Evolutionary conservation across 2,329 filamentous ascomycete genomes (phyloP).

Genomic region (Colletotrichum sojae): DNA sequence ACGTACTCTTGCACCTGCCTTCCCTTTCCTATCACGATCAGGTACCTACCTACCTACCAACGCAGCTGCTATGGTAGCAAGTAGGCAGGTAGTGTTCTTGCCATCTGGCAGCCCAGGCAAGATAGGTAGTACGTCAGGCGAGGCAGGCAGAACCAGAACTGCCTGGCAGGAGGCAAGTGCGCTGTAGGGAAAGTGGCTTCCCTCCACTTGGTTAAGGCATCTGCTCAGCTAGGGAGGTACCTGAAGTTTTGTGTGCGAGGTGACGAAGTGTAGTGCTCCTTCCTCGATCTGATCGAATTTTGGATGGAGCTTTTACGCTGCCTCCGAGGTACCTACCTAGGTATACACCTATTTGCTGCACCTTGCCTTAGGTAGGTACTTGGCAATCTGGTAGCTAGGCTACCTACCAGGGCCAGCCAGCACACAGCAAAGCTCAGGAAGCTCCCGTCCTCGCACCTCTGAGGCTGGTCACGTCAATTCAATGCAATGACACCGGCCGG

Average conservation of each 20-base stretch:
- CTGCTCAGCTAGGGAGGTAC: background rate
- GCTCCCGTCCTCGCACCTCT: background rate
- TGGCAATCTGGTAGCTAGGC: background rate
- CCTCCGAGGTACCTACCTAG: too few species aligned
- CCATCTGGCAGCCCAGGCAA: background rate
- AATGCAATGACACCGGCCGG: constrained; percentile 26
- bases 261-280: background rate
- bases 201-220: background rate
- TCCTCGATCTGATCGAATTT: background rate
- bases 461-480: constrained; percentile 36
- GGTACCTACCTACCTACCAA: background rate
- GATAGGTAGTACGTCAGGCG: too few species aligned
- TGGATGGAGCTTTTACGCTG: constrained; percentile 7
- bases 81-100: background rate
- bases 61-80: too few species aligned
- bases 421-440: constrained; percentile 2
- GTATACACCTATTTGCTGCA: background rate
- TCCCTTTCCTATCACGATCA: background rate
- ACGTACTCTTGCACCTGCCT: constrained; percentile 14
- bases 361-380: background rate
- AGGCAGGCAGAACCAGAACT: background rate
- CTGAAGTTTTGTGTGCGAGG: too few species aligned
- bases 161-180: background rate
- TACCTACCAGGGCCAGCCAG: background rate
- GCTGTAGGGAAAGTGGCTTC: background rate